A percentile compares a stretch with the other conserved stretches of the same genome.
phyloP scores from a whole-genome alignment of 2,329 filamentous ascomycete genomes.

The Epichloe coenophiala region DNA sequence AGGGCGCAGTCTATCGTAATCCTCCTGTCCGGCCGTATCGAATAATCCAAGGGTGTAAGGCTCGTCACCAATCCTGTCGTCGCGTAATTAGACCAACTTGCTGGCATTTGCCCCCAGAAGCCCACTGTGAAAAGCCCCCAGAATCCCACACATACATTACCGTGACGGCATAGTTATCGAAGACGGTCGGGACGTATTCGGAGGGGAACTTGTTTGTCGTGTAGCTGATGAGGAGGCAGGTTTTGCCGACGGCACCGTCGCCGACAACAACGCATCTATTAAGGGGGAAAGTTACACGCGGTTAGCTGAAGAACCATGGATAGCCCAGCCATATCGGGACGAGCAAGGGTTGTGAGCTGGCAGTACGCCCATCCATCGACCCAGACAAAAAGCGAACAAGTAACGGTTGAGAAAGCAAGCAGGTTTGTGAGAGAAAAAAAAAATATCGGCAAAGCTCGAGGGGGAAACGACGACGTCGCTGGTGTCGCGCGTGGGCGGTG shows the following conservation, averaged over 20 bases:
- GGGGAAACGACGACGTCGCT: not conserved
- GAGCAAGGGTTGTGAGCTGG: not conserved
- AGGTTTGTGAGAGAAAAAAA: not conserved
- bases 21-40: conserved; percentile 97
- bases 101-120: not conserved
- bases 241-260: conserved; percentile 98
- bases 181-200: conserved; percentile 98
- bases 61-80: conserved; percentile 86
- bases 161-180: conserved; percentile 99
- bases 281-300: not conserved
- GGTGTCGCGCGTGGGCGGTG: not conserved
- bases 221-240: conserved; percentile 96
- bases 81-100: conserved; percentile 7
- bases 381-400: not conserved
- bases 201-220: conserved; percentile 99
- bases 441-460: not conserved
- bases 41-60: conserved; percentile 95
- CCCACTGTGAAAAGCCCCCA: not conserved
- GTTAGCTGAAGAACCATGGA: not conserved
- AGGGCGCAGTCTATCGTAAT: conserved; percentile 94
- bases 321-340: not conserved
- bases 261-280: conserved; percentile 92
- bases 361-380: not conserved
- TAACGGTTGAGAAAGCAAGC: not conserved
- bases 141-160: conserved; percentile 68